Evolutionary conservation across 345 rosid species (phyloP).

Genomic region (Stellera chamaejasme): DNA sequence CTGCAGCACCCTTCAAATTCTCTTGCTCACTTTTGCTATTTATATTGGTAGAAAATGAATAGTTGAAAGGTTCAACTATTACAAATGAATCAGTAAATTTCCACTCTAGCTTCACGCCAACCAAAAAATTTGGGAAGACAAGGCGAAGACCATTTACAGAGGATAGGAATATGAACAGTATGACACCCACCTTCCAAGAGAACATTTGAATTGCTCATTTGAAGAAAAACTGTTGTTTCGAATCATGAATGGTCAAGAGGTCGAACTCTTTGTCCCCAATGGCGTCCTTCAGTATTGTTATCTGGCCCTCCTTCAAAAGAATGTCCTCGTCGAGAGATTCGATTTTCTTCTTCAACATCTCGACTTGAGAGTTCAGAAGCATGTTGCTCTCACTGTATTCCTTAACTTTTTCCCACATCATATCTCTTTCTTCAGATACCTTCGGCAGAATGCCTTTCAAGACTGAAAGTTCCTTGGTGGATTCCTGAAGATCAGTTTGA

Average conservation of each 20-base stretch:
- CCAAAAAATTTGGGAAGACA: neutral
- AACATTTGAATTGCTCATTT: conserved; percentile 11
- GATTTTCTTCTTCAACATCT: conserved; percentile 49
- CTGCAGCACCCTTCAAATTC: too few relatives aligned
- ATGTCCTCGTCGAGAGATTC: conserved; percentile 72
- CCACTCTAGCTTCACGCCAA: conserved; percentile 5
- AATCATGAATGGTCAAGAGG: conserved; percentile 53
- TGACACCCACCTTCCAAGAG: conserved; percentile 4
- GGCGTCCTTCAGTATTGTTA: conserved; percentile 76
- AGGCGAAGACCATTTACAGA: conserved; percentile 2
- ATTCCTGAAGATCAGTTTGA: conserved; percentile 54
- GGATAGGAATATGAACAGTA: conserved; percentile 26
- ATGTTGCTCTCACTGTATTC: conserved; percentile 77
- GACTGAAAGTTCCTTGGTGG: conserved; percentile 40
- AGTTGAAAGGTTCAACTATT: conserved; percentile 7
- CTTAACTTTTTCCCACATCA: conserved; percentile 78
- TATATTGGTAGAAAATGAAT: conserved; percentile 15
- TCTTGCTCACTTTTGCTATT: too few relatives aligned
- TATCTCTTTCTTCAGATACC: conserved; percentile 72
- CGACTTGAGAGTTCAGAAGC: conserved; percentile 69
- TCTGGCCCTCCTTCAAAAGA: conserved; percentile 85
- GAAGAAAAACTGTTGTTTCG: conserved; percentile 24
- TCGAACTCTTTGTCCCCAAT: conserved; percentile 39
- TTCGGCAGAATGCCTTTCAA: conserved; percentile 49
- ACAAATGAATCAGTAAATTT: conserved; percentile 15